Evolutionary conservation across 306 rosid genomes (phyloP).

Genomic region (Glycine tomentella): DNA sequence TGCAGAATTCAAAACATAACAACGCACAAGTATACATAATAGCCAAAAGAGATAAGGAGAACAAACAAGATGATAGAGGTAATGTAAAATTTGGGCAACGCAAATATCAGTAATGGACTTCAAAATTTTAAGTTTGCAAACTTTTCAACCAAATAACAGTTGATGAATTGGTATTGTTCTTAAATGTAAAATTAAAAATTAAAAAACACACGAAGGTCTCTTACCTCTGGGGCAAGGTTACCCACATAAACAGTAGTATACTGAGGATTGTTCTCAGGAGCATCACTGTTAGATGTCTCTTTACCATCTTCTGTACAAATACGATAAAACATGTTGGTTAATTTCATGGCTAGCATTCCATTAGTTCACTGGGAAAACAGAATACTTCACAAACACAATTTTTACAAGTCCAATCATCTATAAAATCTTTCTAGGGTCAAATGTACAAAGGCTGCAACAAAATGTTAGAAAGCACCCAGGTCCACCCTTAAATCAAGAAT

Average conservation of each 20-base stretch:
- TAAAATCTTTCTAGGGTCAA: slow-evolving; percentile 12
- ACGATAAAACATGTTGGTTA: too few species aligned
- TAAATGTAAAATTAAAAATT: not conserved
- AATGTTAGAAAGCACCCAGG: slow-evolving; percentile 5
- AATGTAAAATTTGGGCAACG: not conserved
- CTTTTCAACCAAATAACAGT: not conserved
- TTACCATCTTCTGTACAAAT: slow-evolving; percentile 88
- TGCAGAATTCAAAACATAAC: slow-evolving; percentile 7
- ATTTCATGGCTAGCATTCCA: too few species aligned
- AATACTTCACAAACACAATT: not conserved
- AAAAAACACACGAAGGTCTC: slow-evolving; percentile 27
- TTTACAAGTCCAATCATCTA: slow-evolving; percentile 29
- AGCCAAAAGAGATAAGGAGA: not conserved
- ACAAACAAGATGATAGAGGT: not conserved
- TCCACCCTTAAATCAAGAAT: slow-evolving; percentile 17
- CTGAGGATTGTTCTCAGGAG: slow-evolving; percentile 95
- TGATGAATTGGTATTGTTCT: slow-evolving; percentile 6
- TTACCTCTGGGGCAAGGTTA: slow-evolving; percentile 91
- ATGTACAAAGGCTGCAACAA: not conserved
- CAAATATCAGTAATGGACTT: slow-evolving; percentile 18
- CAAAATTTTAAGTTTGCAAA: slow-evolving; percentile 16
- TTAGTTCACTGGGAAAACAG: too few species aligned
- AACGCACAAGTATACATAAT: slow-evolving; percentile 9
- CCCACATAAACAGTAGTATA: slow-evolving; percentile 98
- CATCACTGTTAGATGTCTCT: slow-evolving; percentile 74